Percentiles rank a stretch among this genome's conserved stretches.
These are phyloP conservation scores for Ceratocystis lukuohia DNA, from an alignment of 2,329 filamentous ascomycete species.

Conservation along the genomic window DNA sequence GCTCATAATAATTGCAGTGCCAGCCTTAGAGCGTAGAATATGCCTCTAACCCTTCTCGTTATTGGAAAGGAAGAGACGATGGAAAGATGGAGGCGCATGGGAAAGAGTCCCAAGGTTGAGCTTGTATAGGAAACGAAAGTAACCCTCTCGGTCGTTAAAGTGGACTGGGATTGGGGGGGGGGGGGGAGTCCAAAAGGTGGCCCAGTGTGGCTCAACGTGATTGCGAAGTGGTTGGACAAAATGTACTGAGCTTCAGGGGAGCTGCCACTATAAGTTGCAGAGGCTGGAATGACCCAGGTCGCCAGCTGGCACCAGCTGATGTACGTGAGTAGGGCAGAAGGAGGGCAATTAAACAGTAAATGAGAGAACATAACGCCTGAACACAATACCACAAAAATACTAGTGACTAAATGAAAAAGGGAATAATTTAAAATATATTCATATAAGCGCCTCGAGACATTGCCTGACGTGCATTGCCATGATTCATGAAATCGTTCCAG, in stretches of 20 bases:
- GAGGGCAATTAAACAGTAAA: not conserved
- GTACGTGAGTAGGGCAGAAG: not conserved
- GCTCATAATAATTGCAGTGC: conserved; percentile 47
- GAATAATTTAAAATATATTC: not conserved
- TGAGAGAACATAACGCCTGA: not conserved
- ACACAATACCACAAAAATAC: not conserved
- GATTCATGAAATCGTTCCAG: not conserved
- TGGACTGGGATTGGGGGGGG: not conserved
- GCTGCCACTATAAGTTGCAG: not conserved
- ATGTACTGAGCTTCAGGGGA: not conserved
- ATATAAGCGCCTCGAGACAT: not conserved
- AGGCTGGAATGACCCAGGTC: not conserved
- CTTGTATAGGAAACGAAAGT: not conserved
- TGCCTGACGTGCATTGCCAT: not conserved
- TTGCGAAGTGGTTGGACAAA: conserved; percentile 2
- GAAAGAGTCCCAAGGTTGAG: conserved; percentile 11
- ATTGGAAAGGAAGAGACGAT: conserved; percentile 15
- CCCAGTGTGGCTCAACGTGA: conserved; percentile 4
- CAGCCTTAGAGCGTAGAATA: conserved; percentile 5
- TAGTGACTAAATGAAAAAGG: not conserved
- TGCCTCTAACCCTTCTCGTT: conserved; percentile 17
- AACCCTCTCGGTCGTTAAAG: not conserved
- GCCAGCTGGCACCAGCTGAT: not conserved
- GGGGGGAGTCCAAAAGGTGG: not conserved
- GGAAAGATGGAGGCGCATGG: conserved; percentile 16